These are phyloP conservation scores for Nicotiana rustica DNA, from an alignment of 305 asterid genomes.

Conservation along the genomic window DNA sequence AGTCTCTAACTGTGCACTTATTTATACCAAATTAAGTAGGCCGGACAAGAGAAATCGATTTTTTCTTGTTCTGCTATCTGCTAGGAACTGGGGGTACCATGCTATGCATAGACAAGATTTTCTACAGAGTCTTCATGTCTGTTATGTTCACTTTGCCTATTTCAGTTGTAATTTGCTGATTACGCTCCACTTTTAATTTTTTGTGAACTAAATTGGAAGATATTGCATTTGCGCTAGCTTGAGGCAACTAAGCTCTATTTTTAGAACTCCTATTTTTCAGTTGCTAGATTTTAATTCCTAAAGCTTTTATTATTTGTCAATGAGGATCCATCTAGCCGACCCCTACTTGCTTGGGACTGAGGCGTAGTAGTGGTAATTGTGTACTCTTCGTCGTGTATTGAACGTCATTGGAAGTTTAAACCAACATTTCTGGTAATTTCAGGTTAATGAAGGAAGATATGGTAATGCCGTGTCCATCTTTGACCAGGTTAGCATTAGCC, in stretches of 20 bases:
- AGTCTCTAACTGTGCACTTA: not conserved
- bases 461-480: constrained; percentile 86
- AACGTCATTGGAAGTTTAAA: constrained; percentile 31
- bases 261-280: not conserved
- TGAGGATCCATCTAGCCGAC: constrained; percentile 8
- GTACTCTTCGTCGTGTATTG: not conserved
- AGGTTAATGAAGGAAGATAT: constrained; percentile 98
- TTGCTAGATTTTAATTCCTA: constrained; percentile 3
- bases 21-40: constrained; percentile 21
- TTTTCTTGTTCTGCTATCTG: constrained; percentile 5
- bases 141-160: constrained; percentile 26
- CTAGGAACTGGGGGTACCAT: constrained; percentile 14
- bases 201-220: constrained; percentile 20
- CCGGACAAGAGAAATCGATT: not conserved
- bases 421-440: constrained; percentile 49
- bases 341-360: constrained; percentile 27
- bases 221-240: constrained; percentile 1
- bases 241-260: not conserved
- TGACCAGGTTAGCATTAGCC: constrained; percentile 71
- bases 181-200: constrained; percentile 23
- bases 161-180: constrained; percentile 12
- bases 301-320: not conserved
- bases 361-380: constrained; percentile 7
- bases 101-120: constrained; percentile 2
- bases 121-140: not conserved